Conservation (phyloP, 2,329 filamentous ascomycete species). For the Alternaria tenuissima region DNA sequence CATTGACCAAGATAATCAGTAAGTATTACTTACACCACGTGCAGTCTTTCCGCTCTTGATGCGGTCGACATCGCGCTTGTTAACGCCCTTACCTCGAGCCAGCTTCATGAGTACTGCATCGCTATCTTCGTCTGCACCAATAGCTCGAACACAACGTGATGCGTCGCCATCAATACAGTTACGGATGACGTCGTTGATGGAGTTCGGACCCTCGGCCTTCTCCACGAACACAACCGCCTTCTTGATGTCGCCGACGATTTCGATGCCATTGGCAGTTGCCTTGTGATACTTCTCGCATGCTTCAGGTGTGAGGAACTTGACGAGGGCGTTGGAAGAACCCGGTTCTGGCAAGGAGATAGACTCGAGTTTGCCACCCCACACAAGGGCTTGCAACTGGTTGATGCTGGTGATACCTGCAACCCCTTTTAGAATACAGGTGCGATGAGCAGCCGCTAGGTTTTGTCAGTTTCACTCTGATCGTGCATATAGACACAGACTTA, state of each 20-base stretch:
- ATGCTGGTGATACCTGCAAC: slow-evolving; percentile 32
- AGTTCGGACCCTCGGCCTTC: slow-evolving; percentile 33
- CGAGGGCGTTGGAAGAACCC: slow-evolving; percentile 33
- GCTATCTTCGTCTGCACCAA: slow-evolving; percentile 52
- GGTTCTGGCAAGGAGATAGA: slow-evolving; percentile 36
- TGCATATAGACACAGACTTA: slow-evolving; percentile 12
- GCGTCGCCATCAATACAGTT: slow-evolving; percentile 52
- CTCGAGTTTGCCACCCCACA: slow-evolving; percentile 51
- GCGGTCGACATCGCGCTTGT: slow-evolving; percentile 55
- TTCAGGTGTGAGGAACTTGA: slow-evolving; percentile 46
- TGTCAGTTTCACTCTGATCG: slow-evolving; percentile 12
- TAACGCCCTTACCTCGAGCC: slow-evolving; percentile 44
- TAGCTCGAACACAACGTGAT: slow-evolving; percentile 57
- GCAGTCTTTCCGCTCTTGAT: slow-evolving; percentile 54
- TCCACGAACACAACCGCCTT: slow-evolving; percentile 42
- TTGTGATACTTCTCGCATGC: slow-evolving; percentile 45
- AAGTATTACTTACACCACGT: slow-evolving; percentile 49
- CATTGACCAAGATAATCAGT: neutral
- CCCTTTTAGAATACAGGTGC: slow-evolving; percentile 40
- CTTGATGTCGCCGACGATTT: slow-evolving; percentile 26
- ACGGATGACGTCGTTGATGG: slow-evolving; percentile 53
- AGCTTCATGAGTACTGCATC: slow-evolving; percentile 50
- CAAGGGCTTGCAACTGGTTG: slow-evolving; percentile 44
- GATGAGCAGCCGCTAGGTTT: slow-evolving; percentile 27
- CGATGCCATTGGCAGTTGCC: slow-evolving; percentile 48